These are phyloP conservation scores for Blastobotrys petasosporus DNA, from an alignment of 1,139 yeast species.

Conservation along the genomic window DNA sequence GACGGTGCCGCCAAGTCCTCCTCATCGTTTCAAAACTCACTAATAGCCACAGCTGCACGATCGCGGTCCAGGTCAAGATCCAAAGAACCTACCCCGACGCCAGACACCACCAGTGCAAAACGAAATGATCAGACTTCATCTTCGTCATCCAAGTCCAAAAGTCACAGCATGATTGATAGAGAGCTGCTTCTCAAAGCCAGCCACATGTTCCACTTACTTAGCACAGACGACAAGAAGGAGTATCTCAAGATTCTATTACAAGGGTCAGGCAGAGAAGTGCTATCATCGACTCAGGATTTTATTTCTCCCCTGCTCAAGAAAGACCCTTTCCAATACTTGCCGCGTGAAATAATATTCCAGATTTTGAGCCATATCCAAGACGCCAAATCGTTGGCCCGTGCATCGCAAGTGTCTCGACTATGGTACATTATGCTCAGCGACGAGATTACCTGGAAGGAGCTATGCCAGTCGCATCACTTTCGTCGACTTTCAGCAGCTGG, in stretches of 20 bases:
- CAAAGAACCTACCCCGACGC: no score
- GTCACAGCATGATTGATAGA: no score
- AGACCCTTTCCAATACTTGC: constrained; percentile 80
- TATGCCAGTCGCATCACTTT: constrained; percentile 37
- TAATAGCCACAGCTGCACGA: no score
- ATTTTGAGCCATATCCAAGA: constrained; percentile 75
- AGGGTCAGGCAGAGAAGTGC: constrained; percentile 44
- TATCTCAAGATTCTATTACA: constrained; percentile 29
- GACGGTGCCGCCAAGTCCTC: no score
- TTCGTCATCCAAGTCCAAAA: no score
- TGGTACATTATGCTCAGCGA: constrained; percentile 40
- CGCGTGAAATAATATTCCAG: constrained; percentile 76
- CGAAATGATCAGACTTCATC: no score
- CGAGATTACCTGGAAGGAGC: constrained; percentile 40
- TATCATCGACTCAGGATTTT: constrained; percentile 70
- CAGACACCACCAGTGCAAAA: no score
- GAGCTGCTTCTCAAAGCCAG: neutral
- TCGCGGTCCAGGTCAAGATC: no score
- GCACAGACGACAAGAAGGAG: constrained; percentile 17
- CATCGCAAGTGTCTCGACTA: constrained; percentile 39
- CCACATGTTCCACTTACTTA: constrained; percentile 12
- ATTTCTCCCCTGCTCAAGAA: constrained; percentile 71
- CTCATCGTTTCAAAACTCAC: no score
- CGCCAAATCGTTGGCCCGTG: constrained; percentile 38
- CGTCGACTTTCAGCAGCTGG: constrained; percentile 37